Base-by-base conservation (phyloP, 139 green algal species). In the Auxenochlorella pyrenoidosa region DNA sequence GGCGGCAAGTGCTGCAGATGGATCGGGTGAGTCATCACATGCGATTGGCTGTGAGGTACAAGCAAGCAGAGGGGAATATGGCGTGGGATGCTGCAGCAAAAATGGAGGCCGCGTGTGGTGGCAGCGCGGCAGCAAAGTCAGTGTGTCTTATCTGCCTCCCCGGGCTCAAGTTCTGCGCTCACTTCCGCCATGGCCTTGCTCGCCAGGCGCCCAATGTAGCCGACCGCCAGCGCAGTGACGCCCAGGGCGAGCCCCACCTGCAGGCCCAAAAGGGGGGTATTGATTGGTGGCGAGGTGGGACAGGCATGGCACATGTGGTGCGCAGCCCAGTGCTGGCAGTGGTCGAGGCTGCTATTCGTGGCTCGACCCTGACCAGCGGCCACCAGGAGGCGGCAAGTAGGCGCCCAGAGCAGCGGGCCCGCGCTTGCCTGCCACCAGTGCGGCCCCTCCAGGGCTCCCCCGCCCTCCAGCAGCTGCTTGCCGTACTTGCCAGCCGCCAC, bases 201-300 rank as follows among this genome's bases (percentile, higher is more conserved):
- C 12, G 95, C 95, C 16, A 97, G 68, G 3, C 81, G 73, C 13
- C 95, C 95, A 10, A 98, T 82, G 85, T 95, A 98, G 4, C 84
- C 92, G 0, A 97, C 59, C 30, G 93, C 92, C 32, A 95, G 26
- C 3, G 91, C 54, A 1, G 94, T 95, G 0, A 93, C 89, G 1
- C 75, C 93, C n/a, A 95, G 70, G 3, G 89, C 95, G 21, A 96
- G 18, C 0, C 66, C 95, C 2, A 97, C 78, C 92, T 98, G 93
- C 47, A 34, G 21, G 75, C 12, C 43, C 36, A n/a, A n/a, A 16
- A 38, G 38, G 71, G 71, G 5, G 15, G n/a, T n/a, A n/a, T 41
- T 0, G 71, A 2, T n/a, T n/a, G 38, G 71, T 24, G 26, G 36
- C 1, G n/a, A 30, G 34, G 36, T 10, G 0, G 41, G 44, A 26